Evolutionary conservation across 768 basidiomycete species (phyloP), one percentile per base, ranked within the genome.

Genomic region (Clitopilus passeckerianus): DNA sequence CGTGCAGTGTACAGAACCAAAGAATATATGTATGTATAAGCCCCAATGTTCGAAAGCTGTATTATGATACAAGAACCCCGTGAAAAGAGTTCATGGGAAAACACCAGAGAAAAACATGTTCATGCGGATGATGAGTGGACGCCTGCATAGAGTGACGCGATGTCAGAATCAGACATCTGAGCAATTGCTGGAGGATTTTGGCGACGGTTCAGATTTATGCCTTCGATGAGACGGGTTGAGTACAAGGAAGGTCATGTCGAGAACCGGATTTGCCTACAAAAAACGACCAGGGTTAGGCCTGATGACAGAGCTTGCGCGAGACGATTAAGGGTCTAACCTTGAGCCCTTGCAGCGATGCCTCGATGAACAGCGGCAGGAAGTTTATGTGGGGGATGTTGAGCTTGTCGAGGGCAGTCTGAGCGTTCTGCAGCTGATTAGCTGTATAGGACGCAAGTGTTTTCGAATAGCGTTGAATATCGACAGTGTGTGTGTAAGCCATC

Each of bases 391-490:
- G 72, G 23, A 63, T 69, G 44, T 76, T 66, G 59, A 69, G 67
- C 37, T 66, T 62, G 63, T 71, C 71, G 24, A 75, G 66, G 10
- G 63, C 64, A n/a, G 68, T 63, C n/a, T 67, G 69, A 30, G 80
- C 80, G 2, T 70, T 68, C 33, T 72, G 65, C 60, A 79, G 77
- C 61, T 82, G 81, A 62, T 74, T 75, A 23, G 78, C 68, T 24
- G 81, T 83, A 64, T 82, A 80, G 6, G 71, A 74, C 52, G 78
- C 77, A 53, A 85, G 74, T 54, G 80, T 74, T 61, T 77, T 74
- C 18, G 81, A 79, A 67, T 80, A 82, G 22, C 69, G 72, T 52
- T 69, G 67, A 34, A 72, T 70, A 23, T 72, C 74, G 14, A 59
- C 53, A 46, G 72, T 69, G 8, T 68, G 58, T 46, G 66, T 53